Conservation (phyloP, 345 rosid genomes). For the Limnanthes douglasii region DNA sequence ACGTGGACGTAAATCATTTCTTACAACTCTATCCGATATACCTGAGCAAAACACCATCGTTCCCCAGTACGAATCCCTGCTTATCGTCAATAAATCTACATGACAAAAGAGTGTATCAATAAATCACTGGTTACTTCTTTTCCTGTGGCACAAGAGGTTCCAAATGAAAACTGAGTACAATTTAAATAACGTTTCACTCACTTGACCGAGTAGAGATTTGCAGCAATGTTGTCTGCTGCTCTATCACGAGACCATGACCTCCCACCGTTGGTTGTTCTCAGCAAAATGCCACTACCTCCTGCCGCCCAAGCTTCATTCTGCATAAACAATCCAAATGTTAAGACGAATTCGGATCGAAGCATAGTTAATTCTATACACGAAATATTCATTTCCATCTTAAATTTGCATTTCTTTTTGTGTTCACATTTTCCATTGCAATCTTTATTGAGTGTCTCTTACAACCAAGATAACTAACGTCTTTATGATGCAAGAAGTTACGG, state of each 20-base stretch:
- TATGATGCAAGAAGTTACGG: too few relatives aligned
- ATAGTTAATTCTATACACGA: too few relatives aligned
- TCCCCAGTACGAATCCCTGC: slow-evolving; percentile 81
- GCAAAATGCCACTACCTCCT: slow-evolving; percentile 84
- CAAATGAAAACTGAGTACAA: not conserved
- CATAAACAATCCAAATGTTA: too few relatives aligned
- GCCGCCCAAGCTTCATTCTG: slow-evolving; percentile 99
- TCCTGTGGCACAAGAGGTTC: not conserved
- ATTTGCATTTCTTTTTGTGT: too few relatives aligned
- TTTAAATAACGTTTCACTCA: slow-evolving; percentile 14
- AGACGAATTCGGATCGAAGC: too few relatives aligned
- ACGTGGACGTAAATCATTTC: not conserved
- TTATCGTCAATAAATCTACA: slow-evolving; percentile 65
- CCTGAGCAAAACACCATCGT: slow-evolving; percentile 90
- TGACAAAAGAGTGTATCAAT: not conserved
- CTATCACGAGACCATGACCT: slow-evolving; percentile 88
- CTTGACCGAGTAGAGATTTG: slow-evolving; percentile 92
- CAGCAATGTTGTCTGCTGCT: slow-evolving; percentile 95
- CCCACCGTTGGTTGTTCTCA: slow-evolving; percentile 89
- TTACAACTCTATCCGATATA: slow-evolving; percentile 48
- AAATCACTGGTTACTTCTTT: not conserved
- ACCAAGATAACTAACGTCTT: too few relatives aligned
- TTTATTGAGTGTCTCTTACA: too few relatives aligned
- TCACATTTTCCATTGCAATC: too few relatives aligned
- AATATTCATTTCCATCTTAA: too few relatives aligned